Base-by-base conservation (phyloP, 2,329 filamentous ascomycete species). In the Alternaria arbusti region DNA sequence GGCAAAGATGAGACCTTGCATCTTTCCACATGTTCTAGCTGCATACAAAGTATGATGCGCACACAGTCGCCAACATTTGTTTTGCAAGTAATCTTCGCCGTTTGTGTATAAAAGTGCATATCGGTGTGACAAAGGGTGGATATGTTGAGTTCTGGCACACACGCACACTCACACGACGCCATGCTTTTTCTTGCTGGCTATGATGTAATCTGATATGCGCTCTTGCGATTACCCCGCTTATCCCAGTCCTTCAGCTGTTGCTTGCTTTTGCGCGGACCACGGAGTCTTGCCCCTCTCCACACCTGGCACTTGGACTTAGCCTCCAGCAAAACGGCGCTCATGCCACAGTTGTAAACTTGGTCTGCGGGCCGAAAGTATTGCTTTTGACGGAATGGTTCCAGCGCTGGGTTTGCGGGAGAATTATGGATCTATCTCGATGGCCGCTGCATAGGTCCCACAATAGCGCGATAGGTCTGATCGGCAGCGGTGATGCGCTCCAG, bases 401-500 rank as follows among this genome's bases (percentile, higher is more conserved):
- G 36, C 28, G 20, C 46, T 43, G 28, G 28, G 17, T 32, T 17
- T 46, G 30, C 51, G 45, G 58, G 44, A 56, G 49, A 60, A 54
- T 12, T 32, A 60, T 60, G 44, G 58, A 44, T 56, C 58, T 60
- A 60, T 52, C 44, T 49, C 28, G 45, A 50, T 8, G 30, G 26
- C 44, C 28, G 44, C 58, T 60, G 58, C 58, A 50, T 47, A 32
- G 13, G 43, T 55, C 28, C 30, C 17, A 10, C 23, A 26, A 12
- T 60, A 60, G 52, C 44, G 58, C 23, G 49, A 30, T n/a, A 60
- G 28, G 50, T 32, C 32, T 25, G 58, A 57, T 57, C 58, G 58
- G 58, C 54, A 56, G 58, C 58, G 47, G 32, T 22, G 52, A 60
- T 50, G 58, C 52, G 57, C 45, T 59, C 23, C 32, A 22, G 58